A percentile compares a stretch with the other conserved stretches of the same genome.
Conservation (phyloP, 2,329 filamentous ascomycete genomes). For the Xylaria sp. region DNA sequence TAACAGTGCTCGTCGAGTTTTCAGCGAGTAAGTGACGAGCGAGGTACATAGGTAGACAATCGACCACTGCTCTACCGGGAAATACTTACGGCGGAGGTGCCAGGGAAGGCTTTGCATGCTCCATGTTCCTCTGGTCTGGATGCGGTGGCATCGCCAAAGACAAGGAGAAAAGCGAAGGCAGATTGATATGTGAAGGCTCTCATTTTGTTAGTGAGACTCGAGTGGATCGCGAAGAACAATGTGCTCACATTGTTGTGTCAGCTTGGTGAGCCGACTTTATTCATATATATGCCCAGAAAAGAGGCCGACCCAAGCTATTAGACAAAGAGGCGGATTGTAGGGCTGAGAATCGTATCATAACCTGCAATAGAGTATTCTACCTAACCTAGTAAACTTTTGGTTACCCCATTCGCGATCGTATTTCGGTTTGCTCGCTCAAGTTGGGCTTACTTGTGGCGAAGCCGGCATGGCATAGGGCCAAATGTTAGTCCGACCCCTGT, state of each 20-base stretch:
- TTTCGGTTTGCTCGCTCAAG: constrained; percentile 24
- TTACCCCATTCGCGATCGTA: constrained; percentile 24
- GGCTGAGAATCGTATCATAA: constrained; percentile 16
- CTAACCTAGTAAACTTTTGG: not conserved
- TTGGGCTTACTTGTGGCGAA: constrained; percentile 9
- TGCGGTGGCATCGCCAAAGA: constrained; percentile 21
- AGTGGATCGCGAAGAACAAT: not conserved
- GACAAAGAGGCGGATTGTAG: constrained; percentile 16
- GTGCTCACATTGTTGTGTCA: constrained; percentile 13
- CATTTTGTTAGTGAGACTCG: constrained; percentile 26
- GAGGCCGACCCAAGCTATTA: not conserved
- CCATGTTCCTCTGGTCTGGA: constrained; percentile 19
- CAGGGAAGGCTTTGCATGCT: constrained; percentile 60
- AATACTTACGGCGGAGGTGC: constrained; percentile 45
- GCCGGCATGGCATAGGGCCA: constrained; percentile 8
- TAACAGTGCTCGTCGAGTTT: not conserved
- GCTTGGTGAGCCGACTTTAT: not conserved
- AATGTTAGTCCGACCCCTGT: constrained; percentile 29
- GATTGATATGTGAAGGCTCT: constrained; percentile 16
- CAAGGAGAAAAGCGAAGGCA: constrained; percentile 3
- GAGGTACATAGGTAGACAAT: not conserved
- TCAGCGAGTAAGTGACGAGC: not conserved
- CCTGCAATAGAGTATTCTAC: constrained; percentile 9
- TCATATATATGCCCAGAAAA: constrained; percentile 22
- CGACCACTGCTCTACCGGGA: not conserved